Conservation (phyloP, 352 stramenopile genomes). For the Pythium dissimile region DNA sequence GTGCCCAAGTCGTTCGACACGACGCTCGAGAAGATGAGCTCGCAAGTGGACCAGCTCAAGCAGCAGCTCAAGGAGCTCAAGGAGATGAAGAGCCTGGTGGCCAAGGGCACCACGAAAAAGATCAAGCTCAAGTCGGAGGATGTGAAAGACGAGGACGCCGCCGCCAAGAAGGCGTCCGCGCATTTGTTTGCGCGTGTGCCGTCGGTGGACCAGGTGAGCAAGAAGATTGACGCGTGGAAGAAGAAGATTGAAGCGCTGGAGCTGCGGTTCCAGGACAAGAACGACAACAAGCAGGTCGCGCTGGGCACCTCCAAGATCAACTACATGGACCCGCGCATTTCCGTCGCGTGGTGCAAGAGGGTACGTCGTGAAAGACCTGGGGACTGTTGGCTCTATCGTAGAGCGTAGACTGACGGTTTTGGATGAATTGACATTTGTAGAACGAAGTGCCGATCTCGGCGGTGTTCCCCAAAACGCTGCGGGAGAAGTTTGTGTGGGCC, state of each 20-base stretch:
- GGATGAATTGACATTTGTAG: slow-evolving; percentile 22
- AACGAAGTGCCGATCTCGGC: slow-evolving; percentile 97
- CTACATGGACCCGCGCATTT: slow-evolving; percentile 99
- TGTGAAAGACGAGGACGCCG: slow-evolving; percentile 76
- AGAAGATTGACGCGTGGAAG: slow-evolving; percentile 93
- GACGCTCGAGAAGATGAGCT: slow-evolving; percentile 93
- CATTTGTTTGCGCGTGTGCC: slow-evolving; percentile 95
- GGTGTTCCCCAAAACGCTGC: slow-evolving; percentile 98
- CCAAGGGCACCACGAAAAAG: slow-evolving; percentile 84
- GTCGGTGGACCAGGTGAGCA: slow-evolving; percentile 91
- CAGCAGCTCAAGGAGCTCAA: slow-evolving; percentile 95
- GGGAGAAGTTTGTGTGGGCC: slow-evolving; percentile 99
- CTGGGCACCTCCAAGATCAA: slow-evolving; percentile 99
- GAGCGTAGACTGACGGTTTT: background rate
- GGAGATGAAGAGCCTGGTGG: slow-evolving; percentile 85
- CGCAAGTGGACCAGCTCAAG: slow-evolving; percentile 91
- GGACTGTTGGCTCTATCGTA: slow-evolving; percentile 16
- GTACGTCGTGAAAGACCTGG: slow-evolving; percentile 88
- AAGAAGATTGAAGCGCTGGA: slow-evolving; percentile 91
- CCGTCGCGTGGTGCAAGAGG: slow-evolving; percentile 99
- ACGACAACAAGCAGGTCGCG: slow-evolving; percentile 99
- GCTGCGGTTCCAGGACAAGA: slow-evolving; percentile 96
- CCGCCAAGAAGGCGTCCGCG: slow-evolving; percentile 89
- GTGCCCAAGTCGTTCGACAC: slow-evolving; percentile 97
- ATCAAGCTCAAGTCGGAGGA: slow-evolving; percentile 91